These are phyloP conservation scores for Diplogelasinospora grovesii DNA, from an alignment of 495 filamentous ascomycete species.

Conservation along the genomic window DNA sequence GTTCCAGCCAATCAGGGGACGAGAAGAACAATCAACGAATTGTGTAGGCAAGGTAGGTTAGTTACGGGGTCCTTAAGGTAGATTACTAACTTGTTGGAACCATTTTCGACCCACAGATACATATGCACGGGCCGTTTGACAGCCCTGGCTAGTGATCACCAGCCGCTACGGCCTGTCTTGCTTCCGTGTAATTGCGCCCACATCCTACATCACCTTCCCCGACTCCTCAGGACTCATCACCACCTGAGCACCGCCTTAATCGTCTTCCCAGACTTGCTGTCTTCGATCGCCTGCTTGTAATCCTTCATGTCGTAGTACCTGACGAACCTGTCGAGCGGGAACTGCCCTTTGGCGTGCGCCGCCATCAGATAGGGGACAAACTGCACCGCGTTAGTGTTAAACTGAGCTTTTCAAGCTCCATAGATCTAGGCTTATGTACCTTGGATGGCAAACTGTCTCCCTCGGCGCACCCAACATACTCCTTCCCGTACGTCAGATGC, in stretches of 20 bases:
- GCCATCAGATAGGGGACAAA: conserved; percentile 32
- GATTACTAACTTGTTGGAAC: too few species aligned
- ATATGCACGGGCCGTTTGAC: too few species aligned
- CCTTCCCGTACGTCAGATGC: conserved; percentile 24
- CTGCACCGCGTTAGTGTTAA: conserved; percentile 25
- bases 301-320: conserved; percentile 23
- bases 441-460: conserved; percentile 20
- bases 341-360: conserved; percentile 35
- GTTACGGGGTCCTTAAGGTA: too few species aligned
- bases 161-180: too few species aligned
- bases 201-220: too few species aligned
- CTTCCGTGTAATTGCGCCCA: too few species aligned
- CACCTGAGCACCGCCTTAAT: conserved; percentile 27
- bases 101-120: too few species aligned
- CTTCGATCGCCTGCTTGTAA: conserved; percentile 19
- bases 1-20: too few species aligned
- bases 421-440: conserved; percentile 15
- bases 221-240: too few species aligned
- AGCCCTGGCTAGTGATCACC: too few species aligned
- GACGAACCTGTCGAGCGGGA: conserved; percentile 35
- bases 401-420: conserved; percentile 9
- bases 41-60: too few species aligned
- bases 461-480: conserved; percentile 26
- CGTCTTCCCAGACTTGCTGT: conserved; percentile 15
- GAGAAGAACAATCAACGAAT: too few species aligned